Evolutionary conservation across 2,329 filamentous ascomycete genomes (phyloP), one percentile per base, ranked within the genome.

Genomic region (Sporothrix pallida): DNA sequence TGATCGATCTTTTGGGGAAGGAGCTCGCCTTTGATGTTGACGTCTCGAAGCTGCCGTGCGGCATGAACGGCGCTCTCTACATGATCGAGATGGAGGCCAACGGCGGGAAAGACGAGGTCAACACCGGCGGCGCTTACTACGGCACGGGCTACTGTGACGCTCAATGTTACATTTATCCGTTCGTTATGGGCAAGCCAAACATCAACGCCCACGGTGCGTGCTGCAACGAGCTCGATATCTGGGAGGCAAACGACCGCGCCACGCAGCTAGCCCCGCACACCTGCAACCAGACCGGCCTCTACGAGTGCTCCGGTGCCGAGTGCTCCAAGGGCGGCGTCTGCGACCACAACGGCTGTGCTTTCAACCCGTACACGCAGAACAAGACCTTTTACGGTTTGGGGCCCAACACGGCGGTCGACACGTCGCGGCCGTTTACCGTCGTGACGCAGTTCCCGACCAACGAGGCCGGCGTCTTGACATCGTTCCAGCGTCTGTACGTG

Each of bases 1-100:
- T 86, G 78, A 87, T 91, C 81, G 85, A 87, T 74, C 82, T 91
- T 70, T 83, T 87, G 65, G 87, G 87, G 80, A 83, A 87, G 77
- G 89, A 92, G 80, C 87, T 92, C 79, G 87, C 87, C 26, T 90
- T 91, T 75, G 89, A 90, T 72, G 89, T 91, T 20, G 89, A 92
- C 79, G 85, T 89, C 52, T 90, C 88, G 60, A 85, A 86, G 76
- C 83, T 91, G 31, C 65, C 65, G 52, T 92, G 90, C 77, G 90
- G 90, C 74, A 81, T 91, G 74, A 72, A 75, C 60, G 89, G 89
- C 72, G 89, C 89, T 26, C 80, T 91, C n/a, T 90, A 91, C 76
- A 80, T 78, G 46, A 76, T 76, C 12, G 76, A 84, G 75, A 88
- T 88, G 87, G 83, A 86, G 44, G 80, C 82, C 37, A 84, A 86